Base-by-base conservation (phyloP, 2,329 filamentous ascomycete genomes). In the Seiridium cupressi region DNA sequence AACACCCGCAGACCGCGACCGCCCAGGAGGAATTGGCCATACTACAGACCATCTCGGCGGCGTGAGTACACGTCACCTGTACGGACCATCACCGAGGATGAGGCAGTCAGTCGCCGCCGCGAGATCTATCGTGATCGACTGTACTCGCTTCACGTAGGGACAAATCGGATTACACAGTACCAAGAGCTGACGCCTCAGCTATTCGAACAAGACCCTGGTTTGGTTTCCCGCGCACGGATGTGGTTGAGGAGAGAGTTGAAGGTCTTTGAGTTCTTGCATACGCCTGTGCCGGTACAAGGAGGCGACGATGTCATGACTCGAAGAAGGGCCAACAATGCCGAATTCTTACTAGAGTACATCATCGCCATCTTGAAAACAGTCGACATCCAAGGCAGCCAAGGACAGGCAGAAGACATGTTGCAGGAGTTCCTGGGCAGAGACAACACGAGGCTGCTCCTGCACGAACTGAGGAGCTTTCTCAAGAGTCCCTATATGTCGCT, bases 331-430 rank as follows among this genome's bases (percentile, higher is more conserved):
- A 88, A 85, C 65, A 94, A 93, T 68, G 85, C 89, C 6, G 93
- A 96, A 69, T 96, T 93, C 63, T 74, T 97, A 9, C 82, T 97
- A 8, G 91, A 96, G 69, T 97, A 96, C 72, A 86, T 96, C 57
- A 76, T 97, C 46, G 89, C 90, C 8, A 90, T 97, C 31, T 76
- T 97, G 61, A 93, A 91, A 72, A 91, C 87, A 0, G 86, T 95
- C 13, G 92, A 97, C 69, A 81, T 93, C 4, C 92, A 92, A 74
- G 90, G 87, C 3, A 91, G 89, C 63, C 83, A 84, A 44, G 93
- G 92, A 0, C 86, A 91, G 67, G 92, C 92, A 0, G 91, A 95
- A 71, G 87, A 91, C 47, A 83, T 97, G 75, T 73, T 97, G 44
- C 79, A 85, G 31, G 91, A 95, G 54, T 95, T 93, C 64, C 70